Conservation (phyloP, 495 filamentous ascomycete genomes). For the Neurospora cerealis region DNA sequence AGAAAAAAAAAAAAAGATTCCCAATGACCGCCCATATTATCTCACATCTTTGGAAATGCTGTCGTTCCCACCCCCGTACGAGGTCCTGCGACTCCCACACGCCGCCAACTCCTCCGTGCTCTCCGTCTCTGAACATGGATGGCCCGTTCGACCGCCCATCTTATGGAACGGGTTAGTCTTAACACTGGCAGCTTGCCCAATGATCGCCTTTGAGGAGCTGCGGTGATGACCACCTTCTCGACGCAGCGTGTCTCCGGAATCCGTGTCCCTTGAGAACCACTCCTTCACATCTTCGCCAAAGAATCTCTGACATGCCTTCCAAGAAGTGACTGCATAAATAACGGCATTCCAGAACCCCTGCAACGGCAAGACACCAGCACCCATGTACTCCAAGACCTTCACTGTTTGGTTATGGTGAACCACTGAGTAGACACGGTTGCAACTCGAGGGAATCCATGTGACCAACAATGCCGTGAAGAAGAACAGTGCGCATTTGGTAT, state of each 20-base stretch:
- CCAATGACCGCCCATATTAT: not conserved
- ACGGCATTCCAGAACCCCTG: conserved; percentile 84
- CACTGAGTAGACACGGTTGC: conserved; percentile 66
- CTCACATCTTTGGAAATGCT: not conserved
- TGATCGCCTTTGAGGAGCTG: not conserved
- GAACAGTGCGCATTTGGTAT: conserved; percentile 74
- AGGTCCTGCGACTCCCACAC: not conserved
- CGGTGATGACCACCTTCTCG: not conserved
- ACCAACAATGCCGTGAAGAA: conserved; percentile 76
- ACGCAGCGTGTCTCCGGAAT: not conserved
- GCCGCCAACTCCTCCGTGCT: not conserved
- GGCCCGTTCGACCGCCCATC: not conserved
- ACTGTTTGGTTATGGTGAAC: conserved; percentile 41
- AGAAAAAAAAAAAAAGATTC: not conserved
- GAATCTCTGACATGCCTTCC: conserved; percentile 31
- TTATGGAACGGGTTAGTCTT: not conserved
- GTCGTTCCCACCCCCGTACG: not conserved
- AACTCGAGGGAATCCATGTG: conserved; percentile 78
- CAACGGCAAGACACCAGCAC: conserved; percentile 66
- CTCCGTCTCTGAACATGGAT: not conserved
- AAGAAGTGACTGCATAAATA: conserved; percentile 64
- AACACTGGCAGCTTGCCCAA: not conserved
- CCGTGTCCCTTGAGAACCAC: not conserved
- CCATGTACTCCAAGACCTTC: conserved; percentile 56
- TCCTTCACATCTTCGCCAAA: not conserved